Base-by-base conservation (phyloP, 345 rosid genomes). In the Jatropha curcas region DNA sequence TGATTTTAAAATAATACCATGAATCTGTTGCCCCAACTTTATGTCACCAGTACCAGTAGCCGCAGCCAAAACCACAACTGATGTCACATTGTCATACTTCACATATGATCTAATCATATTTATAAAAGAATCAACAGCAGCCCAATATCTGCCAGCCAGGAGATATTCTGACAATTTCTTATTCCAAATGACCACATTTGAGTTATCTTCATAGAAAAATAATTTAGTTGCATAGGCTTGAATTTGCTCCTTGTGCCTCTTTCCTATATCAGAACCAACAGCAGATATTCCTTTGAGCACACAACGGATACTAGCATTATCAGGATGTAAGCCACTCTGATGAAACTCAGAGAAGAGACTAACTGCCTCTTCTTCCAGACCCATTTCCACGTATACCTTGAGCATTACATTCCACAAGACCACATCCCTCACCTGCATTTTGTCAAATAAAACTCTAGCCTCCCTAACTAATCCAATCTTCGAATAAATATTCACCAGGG, bases 371-470 rank as follows among this genome's bases (percentile, higher is more conserved):
- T 77, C 68, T n/a, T 67, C 64, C 45, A 74, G 71, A 75, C 83
- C 86, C 53, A 34, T 62, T 14, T 85, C 86, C 27, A 82, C 34
- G 74, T 82, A 79, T 5, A 84, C 90, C 71, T 76, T 83, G 64
- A 86, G 82, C 88, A 88, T 83, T 51, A 85, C 75, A 76, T 86
- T 88, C 92, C 92, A 88, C 74, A 83, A 77, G 69, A 88, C 89
- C 37, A 72, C 74, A 79, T 88, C 90, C 70, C 80, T 85, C 4
- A 69, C 79, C 27, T 70, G 70, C 83, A 86, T 81, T 46, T 72
- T 82, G 9, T 82, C 85, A 45, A 88, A 88, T 81, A 86, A 76
- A 75, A 17, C 61, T 67, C 68, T 74, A 72, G 86, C 89, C 75
- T 83, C 87, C 73, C 74, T 71, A 64, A 86, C 71, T 63, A 75